These are phyloP conservation scores for Hericium rajendrae DNA, from an alignment of 768 basidiomycete species.

Conservation along the genomic window DNA sequence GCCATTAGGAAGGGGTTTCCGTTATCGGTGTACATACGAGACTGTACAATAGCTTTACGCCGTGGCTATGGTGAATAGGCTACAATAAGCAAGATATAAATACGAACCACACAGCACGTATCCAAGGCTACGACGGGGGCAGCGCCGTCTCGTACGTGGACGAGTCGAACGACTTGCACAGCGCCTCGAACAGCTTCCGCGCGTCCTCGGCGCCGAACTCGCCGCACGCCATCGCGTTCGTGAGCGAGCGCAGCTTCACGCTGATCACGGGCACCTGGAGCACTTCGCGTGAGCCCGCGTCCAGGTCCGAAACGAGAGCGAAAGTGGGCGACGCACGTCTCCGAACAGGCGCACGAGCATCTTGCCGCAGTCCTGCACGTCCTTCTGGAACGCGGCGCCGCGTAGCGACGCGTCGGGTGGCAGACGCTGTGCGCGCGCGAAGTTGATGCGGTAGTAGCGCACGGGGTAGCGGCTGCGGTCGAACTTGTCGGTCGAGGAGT, in stretches of 20 bases:
- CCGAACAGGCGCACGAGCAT: conserved; percentile 4
- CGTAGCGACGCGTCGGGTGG: conserved; percentile 3
- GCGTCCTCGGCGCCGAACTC: conserved; percentile 41
- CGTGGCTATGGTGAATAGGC: background rate
- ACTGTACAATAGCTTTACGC: background rate
- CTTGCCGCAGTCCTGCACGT: conserved; percentile 7
- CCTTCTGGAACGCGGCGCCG: background rate
- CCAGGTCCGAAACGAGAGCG: background rate
- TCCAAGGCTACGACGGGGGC: background rate
- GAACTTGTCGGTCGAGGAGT: background rate
- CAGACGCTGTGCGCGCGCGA: conserved; percentile 3
- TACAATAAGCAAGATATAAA: too few species aligned
- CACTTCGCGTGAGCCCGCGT: conserved; percentile 10
- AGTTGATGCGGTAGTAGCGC: conserved; percentile 11
- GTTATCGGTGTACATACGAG: background rate
- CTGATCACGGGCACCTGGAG: conserved; percentile 31
- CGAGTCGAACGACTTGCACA: conserved; percentile 34
- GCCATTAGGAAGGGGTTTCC: background rate
- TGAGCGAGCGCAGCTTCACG: conserved; percentile 32
- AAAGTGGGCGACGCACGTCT: background rate
- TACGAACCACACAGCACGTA: too few species aligned
- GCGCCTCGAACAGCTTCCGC: conserved; percentile 39
- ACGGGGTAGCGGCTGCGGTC: conserved; percentile 6
- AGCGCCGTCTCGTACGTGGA: conserved; percentile 27
- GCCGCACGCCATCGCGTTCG: conserved; percentile 37